Base-by-base conservation (phyloP, 768 basidiomycete genomes). In the Trametes elegans region DNA sequence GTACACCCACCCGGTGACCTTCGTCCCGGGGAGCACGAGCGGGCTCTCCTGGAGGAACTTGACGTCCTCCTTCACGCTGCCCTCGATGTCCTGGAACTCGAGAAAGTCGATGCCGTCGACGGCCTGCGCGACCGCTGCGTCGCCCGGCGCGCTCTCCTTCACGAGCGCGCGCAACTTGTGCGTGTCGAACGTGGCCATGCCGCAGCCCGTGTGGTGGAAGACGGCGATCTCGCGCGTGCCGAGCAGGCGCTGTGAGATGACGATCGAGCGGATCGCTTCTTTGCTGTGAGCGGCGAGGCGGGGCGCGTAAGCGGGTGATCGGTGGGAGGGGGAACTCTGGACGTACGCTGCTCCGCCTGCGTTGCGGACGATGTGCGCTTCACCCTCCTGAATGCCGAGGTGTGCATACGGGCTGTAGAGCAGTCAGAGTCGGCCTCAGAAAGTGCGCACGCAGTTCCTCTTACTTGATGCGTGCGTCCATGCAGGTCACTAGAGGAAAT, bases 401-500 rank as follows among this genome's bases (percentile, higher is more conserved):
- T 83, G 78, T 10, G 77, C 72, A 32, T 78, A 79, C 26, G 82
- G 81, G 62, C 83, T 85, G 62, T 9, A 7, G 18, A 10, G 26
- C 16, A 32, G 21, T 50, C 11, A 47, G 51, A 46, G 29, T 11
- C 13, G 18, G 6, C 14, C 28, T 5, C 35, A 41, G 29, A 40
- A n/a, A n/a, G 7, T n/a, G n/a, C n/a, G n/a, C n/a, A n/a, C n/a
- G n/a, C n/a, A n/a, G n/a, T n/a, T n/a, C n/a, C n/a, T n/a, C 73
- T 64, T 64, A 86, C 83, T 87, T 81, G 59, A 88, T 73, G 48
- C 87, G 82, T 45, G 85, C 84, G 66, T 88, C 87, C 85, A 88
- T 90, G 72, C 85, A 87, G 18, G 84, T 84, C 26, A 84, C 81
- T n/a, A n/a, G n/a, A 7, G 18, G 36, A 31, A 46, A 31, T 21